Percentiles rank a stretch among this genome's conserved stretches.
Conservation (phyloP, 495 filamentous ascomycete genomes). For the Jackrogersella minutella region DNA sequence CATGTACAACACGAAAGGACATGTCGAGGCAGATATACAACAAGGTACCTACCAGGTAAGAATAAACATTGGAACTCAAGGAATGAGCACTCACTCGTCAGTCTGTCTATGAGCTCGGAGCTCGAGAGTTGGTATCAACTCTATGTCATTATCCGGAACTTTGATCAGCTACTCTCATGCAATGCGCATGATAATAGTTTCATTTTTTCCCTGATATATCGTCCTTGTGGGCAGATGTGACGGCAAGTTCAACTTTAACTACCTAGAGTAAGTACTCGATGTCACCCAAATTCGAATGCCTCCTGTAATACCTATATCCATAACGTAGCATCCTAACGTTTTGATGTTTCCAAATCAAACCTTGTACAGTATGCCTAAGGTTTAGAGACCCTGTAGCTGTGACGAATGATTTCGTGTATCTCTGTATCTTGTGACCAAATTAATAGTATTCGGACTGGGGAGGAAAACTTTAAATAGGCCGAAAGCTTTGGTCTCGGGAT, state of each 20-base stretch:
- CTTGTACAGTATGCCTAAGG: not conserved
- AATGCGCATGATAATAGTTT: slow-evolving; percentile 2
- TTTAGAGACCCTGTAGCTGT: not conserved
- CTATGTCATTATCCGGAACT: not conserved
- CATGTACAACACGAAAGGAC: too few species aligned
- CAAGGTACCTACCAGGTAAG: too few species aligned
- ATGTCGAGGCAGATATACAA: too few species aligned
- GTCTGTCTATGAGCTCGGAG: not conserved
- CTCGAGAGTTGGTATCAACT: not conserved
- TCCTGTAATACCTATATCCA: too few species aligned
- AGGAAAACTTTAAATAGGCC: not conserved
- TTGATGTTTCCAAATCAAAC: too few species aligned
- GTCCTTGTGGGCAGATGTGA: not conserved
- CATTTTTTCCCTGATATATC: not conserved
- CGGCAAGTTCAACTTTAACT: slow-evolving; percentile 1
- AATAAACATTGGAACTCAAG: not conserved
- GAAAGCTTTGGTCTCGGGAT: not conserved
- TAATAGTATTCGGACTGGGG: not conserved
- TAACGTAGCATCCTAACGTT: too few species aligned
- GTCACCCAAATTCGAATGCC: too few species aligned
- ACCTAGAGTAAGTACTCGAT: too few species aligned
- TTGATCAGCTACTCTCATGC: not conserved
- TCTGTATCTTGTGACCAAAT: not conserved
- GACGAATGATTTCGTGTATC: not conserved
- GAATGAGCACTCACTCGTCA: not conserved